Conservation (phyloP, 179 eudicot species). For the Silene vulgaris region DNA sequence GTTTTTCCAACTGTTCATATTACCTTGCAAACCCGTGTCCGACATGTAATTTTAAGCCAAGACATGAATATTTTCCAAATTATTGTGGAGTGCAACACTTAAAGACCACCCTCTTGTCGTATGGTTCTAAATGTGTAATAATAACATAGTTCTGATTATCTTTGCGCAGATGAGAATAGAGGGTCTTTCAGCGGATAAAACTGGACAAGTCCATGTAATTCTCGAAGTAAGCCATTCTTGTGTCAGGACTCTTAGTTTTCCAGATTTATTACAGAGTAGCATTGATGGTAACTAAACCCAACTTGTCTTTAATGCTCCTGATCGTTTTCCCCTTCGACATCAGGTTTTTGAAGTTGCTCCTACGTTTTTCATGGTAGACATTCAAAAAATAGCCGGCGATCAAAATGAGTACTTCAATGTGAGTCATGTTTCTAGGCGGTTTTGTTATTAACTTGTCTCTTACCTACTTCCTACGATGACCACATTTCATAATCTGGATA, state of each 20-base stretch:
- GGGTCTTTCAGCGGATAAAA: conserved; percentile 70
- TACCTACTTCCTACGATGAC: background rate
- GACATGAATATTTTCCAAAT: no score
- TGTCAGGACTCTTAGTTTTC: background rate
- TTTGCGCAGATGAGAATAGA: conserved; percentile 83
- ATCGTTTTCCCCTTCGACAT: background rate
- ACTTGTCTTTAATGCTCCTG: background rate
- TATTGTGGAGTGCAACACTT: no score
- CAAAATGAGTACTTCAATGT: conserved; percentile 73
- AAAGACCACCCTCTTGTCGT: background rate
- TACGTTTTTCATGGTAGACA: conserved; percentile 74
- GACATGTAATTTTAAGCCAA: no score
- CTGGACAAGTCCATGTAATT: conserved; percentile 70
- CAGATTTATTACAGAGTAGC: background rate
- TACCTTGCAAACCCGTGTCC: no score
- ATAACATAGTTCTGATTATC: background rate
- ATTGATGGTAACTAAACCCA: background rate
- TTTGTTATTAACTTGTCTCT: background rate
- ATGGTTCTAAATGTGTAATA: background rate
- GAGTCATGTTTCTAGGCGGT: conserved; percentile 12
- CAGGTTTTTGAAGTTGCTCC: conserved; percentile 88
- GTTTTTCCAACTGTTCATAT: no score
- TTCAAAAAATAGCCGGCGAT: conserved; percentile 79
- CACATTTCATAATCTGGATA: background rate
- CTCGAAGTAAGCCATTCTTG: conserved; percentile 54